These are phyloP conservation scores for Penicillium silybi DNA, from an alignment of 495 filamentous ascomycete genomes.

Conservation along the genomic window DNA sequence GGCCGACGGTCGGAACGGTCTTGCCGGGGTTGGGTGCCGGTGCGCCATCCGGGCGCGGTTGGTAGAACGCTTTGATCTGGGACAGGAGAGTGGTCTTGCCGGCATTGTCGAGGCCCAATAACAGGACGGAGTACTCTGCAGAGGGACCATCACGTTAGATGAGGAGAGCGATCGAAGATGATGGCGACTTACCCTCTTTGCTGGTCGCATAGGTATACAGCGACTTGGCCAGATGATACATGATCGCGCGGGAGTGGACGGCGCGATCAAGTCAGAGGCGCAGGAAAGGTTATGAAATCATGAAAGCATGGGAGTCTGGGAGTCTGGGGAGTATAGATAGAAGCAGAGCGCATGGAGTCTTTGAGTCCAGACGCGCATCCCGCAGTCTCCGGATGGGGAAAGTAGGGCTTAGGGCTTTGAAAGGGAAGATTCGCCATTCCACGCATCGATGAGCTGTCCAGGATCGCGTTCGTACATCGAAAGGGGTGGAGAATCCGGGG, in stretches of 20 bases:
- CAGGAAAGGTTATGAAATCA: slow-evolving; percentile 13
- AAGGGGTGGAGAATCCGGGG: not conserved
- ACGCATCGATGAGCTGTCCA: not conserved
- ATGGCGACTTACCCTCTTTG: slow-evolving; percentile 68
- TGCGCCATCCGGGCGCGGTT: slow-evolving; percentile 55
- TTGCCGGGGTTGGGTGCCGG: slow-evolving; percentile 51
- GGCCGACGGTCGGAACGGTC: slow-evolving; percentile 95
- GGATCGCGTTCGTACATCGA: not conserved
- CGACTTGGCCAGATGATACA: slow-evolving; percentile 97
- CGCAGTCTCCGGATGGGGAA: slow-evolving; percentile 25
- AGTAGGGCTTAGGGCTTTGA: slow-evolving; percentile 30
- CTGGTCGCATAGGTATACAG: slow-evolving; percentile 91
- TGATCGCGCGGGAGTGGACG: slow-evolving; percentile 40
- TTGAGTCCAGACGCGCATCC: not conserved
- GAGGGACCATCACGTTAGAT: not conserved
- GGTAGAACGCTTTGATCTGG: slow-evolving; percentile 85
- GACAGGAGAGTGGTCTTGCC: slow-evolving; percentile 98
- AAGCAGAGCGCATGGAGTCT: not conserved
- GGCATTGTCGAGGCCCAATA: slow-evolving; percentile 95
- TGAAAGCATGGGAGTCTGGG: slow-evolving; percentile 5
- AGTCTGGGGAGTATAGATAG: too few species aligned
- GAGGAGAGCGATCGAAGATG: not conserved
- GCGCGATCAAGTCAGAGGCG: slow-evolving; percentile 13
- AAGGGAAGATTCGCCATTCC: not conserved
- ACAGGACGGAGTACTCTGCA: slow-evolving; percentile 91